A percentile compares a stretch with the other conserved stretches of the same genome.
Evolutionary conservation across 345 rosid genomes (phyloP).

Genomic region (Viola odorata): DNA sequence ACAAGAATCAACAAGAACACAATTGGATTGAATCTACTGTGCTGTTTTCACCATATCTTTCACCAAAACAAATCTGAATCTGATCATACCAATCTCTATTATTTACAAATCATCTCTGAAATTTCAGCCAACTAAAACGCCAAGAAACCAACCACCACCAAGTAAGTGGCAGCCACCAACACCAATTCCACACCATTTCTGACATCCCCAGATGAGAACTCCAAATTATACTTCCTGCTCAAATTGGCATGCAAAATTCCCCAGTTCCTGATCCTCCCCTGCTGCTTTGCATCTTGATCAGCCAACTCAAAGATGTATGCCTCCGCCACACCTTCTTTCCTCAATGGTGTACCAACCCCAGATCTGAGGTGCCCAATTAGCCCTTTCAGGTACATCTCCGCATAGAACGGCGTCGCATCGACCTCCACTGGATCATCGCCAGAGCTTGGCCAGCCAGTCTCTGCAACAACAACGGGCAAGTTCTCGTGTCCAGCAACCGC

Average conservation of each 20-base stretch:
- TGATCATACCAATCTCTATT: too few species aligned
- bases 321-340: conserved; percentile 70
- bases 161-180: neutral
- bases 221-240: conserved; percentile 55
- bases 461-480: conserved; percentile 68
- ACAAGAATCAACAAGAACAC: too few species aligned
- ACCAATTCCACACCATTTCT: neutral
- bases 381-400: conserved; percentile 65
- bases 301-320: conserved; percentile 64
- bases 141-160: too few species aligned
- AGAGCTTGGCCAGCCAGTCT: conserved; percentile 92
- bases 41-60: too few species aligned
- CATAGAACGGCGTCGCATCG: conserved; percentile 59
- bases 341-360: conserved; percentile 72
- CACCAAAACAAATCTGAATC: too few species aligned
- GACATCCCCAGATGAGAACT: conserved; percentile 34
- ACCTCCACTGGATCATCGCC: conserved; percentile 50
- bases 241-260: conserved; percentile 62
- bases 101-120: too few species aligned
- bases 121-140: too few species aligned
- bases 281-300: conserved; percentile 41
- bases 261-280: conserved; percentile 46
- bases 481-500: conserved; percentile 78
- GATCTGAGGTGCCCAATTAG: conserved; percentile 55
- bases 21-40: too few species aligned